Evolutionary conservation across 441 rosid genomes (phyloP).

Genomic region (Cnidoscolus chayamansa): DNA sequence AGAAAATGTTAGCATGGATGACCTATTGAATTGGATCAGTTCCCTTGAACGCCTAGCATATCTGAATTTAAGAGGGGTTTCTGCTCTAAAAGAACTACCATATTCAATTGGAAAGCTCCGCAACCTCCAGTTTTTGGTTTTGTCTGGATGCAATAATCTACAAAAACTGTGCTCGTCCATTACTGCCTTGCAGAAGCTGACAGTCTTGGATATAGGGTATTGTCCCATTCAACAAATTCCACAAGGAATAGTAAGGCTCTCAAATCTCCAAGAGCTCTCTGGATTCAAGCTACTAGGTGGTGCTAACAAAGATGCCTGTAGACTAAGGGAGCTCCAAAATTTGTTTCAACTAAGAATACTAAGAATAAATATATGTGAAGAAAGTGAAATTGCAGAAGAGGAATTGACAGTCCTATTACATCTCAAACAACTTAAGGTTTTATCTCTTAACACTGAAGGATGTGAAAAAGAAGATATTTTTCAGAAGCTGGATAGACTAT

Average conservation of each 20-base stretch:
- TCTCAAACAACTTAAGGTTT: slow-evolving; percentile 21
- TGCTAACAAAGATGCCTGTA: neutral
- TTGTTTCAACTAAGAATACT: slow-evolving; percentile 9
- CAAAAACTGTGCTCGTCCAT: slow-evolving; percentile 5
- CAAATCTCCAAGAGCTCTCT: slow-evolving; percentile 16
- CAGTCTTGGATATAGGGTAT: slow-evolving; percentile 3
- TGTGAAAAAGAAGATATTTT: slow-evolving; percentile 6
- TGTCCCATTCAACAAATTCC: slow-evolving; percentile 7
- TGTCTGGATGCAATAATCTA: slow-evolving; percentile 10
- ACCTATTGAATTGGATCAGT: slow-evolving; percentile 6
- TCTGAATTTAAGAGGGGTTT: slow-evolving; percentile 3
- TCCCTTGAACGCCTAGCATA: slow-evolving; percentile 1
- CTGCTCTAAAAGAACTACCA: slow-evolving; percentile 5
- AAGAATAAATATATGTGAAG: slow-evolving; percentile 19
- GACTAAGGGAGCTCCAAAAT: slow-evolving; percentile 4
- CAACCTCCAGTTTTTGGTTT: slow-evolving; percentile 8
- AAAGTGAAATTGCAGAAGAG: slow-evolving; percentile 9
- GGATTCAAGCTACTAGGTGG: slow-evolving; percentile 3
- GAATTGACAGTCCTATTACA: slow-evolving; percentile 14
- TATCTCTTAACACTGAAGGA: slow-evolving; percentile 16
- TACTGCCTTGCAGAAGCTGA: slow-evolving; percentile 10
- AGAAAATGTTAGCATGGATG: neutral
- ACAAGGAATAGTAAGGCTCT: slow-evolving; percentile 1
- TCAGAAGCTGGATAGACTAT: neutral
- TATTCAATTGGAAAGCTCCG: slow-evolving; percentile 9